Conservation (phyloP, 164 flowering plant genomes). For the Pachysandra terminalis region DNA sequence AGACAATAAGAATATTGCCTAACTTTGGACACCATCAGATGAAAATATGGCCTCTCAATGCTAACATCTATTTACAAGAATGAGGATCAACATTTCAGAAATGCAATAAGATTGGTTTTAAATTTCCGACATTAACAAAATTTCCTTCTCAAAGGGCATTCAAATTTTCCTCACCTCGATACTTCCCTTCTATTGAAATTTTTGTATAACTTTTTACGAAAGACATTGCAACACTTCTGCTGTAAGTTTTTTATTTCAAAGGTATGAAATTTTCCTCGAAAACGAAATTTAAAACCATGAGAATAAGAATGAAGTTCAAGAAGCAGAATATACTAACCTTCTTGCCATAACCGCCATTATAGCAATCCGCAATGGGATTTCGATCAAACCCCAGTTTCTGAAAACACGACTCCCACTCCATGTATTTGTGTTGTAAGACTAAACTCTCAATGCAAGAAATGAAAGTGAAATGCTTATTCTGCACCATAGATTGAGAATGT, state of each 20-base stretch:
- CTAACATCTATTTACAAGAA: not conserved
- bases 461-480: constrained; percentile 70
- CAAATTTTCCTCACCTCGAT: no score
- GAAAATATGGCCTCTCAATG: not conserved
- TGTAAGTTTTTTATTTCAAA: no score
- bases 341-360: constrained; percentile 42
- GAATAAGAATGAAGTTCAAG: not conserved
- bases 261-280: no score
- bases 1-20: not conserved
- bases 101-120: not conserved
- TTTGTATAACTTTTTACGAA: no score
- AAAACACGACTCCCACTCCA: constrained; percentile 74
- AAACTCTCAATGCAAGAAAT: constrained; percentile 69
- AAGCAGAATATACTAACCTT: constrained; percentile 40
- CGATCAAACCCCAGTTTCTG: constrained; percentile 50
- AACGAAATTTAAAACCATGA: constrained; percentile 1
- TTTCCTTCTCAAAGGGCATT: no score
- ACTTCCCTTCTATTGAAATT: no score
- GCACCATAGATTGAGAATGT: constrained; percentile 27
- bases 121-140: no score
- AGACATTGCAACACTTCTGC: no score
- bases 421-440: constrained; percentile 40
- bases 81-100: not conserved
- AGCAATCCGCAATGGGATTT: constrained; percentile 56
- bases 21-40: not conserved